Evolutionary conservation across 2,329 filamentous ascomycete species (phyloP).

Genomic region (Venturiaceae sp.): DNA sequence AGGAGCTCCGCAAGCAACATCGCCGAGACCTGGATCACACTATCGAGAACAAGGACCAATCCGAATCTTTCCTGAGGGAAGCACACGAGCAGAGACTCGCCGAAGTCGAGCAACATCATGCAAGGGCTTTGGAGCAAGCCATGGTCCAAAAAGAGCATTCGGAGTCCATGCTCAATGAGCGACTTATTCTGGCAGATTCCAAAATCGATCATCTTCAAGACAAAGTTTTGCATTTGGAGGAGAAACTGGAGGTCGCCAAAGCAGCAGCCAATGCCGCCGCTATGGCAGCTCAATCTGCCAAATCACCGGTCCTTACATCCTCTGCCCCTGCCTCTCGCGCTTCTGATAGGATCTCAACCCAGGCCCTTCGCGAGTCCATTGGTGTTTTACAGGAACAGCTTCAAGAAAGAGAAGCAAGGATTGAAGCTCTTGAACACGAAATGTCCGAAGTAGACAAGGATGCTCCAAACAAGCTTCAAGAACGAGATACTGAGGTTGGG

Average conservation of each 20-base stretch:
- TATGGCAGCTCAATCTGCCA: conserved; percentile 46
- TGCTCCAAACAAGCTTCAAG: conserved; percentile 71
- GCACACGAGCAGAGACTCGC: conserved; percentile 9
- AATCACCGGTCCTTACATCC: conserved; percentile 35
- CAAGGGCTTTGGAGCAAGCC: conserved; percentile 54
- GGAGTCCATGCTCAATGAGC: conserved; percentile 72
- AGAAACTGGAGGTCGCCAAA: conserved; percentile 83
- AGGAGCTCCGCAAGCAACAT: conserved; percentile 59
- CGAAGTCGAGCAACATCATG: conserved; percentile 38
- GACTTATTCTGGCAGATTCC: conserved; percentile 70
- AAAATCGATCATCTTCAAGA: conserved; percentile 82
- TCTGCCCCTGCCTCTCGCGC: conserved; percentile 27
- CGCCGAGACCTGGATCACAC: conserved; percentile 18
- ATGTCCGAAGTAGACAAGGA: conserved; percentile 64
- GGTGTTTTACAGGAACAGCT: conserved; percentile 94
- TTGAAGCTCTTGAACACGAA: conserved; percentile 74
- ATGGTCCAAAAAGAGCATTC: conserved; percentile 73
- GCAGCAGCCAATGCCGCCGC: conserved; percentile 77
- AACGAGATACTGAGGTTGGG: conserved; percentile 85
- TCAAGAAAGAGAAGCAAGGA: conserved; percentile 82
- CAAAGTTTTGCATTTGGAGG: conserved; percentile 73
- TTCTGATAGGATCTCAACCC: conserved; percentile 84
- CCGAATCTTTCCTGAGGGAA: conserved; percentile 5
- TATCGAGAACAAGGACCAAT: conserved; percentile 5
- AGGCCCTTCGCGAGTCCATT: conserved; percentile 91